Percentiles rank a stretch among this genome's conserved stretches.
These are phyloP conservation scores for Calonectria naviculata DNA, from an alignment of 2,329 filamentous ascomycete genomes.

Conservation along the genomic window DNA sequence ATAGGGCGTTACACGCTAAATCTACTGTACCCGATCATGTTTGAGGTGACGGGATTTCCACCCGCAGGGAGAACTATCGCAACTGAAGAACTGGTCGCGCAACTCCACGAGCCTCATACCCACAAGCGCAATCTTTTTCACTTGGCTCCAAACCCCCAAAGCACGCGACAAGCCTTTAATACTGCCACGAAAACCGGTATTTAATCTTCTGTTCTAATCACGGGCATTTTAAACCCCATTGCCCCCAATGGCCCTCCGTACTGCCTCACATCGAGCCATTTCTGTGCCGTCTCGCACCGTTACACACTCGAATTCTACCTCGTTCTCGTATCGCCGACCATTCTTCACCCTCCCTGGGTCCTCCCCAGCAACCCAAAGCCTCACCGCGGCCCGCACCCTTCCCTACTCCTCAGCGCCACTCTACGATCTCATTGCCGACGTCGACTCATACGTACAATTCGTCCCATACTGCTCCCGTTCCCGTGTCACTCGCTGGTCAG, in stretches of 20 bases:
- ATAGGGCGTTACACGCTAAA: neutral
- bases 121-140: neutral
- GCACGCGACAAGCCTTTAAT: neutral
- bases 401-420: constrained; percentile 78
- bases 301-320: constrained; percentile 28
- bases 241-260: constrained; percentile 31
- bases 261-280: constrained; percentile 21
- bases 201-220: neutral
- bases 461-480: constrained; percentile 90
- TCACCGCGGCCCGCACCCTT: constrained; percentile 80
- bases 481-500: constrained; percentile 80
- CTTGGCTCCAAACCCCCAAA: neutral
- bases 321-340: constrained; percentile 47
- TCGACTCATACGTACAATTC: constrained; percentile 85
- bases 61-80: no score
- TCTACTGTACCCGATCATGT: neutral
- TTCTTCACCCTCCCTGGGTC: constrained; percentile 49
- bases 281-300: constrained; percentile 23
- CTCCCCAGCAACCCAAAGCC: constrained; percentile 62
- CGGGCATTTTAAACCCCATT: neutral
- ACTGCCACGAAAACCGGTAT: constrained; percentile 3
- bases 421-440: constrained; percentile 89
- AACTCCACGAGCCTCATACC: neutral
- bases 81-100: neutral
- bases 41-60: neutral